Base-by-base conservation (phyloP, 2,329 filamentous ascomycete species). In the Tolypocladium ovalisporum region DNA sequence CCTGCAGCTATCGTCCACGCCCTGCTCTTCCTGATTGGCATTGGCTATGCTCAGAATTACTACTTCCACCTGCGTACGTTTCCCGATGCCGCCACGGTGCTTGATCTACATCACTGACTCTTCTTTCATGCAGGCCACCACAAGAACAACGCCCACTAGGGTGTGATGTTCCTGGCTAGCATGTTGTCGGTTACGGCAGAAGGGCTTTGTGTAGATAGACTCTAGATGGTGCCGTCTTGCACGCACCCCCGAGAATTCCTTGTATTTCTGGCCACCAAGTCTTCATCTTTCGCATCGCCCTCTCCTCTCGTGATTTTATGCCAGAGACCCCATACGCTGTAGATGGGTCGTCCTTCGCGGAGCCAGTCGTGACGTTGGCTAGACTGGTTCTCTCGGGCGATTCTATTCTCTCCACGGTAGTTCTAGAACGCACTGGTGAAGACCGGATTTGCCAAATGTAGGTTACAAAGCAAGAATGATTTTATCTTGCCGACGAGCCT, bases 111-210 rank as follows among this genome's bases (percentile, higher is more conserved):
- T 27, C 17, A 40, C 37, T 27, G 13, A 53, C 52, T 39, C n/a
- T 17, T n/a, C 35, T 9, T 27, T 15, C 54, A 44, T 56, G 56
- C 67, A 99, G 94, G 94, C 70, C 93, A 99, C 85, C 93, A 97
- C 89, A 99, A 99, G 89, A 97, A 99, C 88, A 95, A 99, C 77
- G 89, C 90, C 69, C 94, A 99, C 83, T 99, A 95, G 80, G 71
- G 49, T 58, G 59, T 54, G 56, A 56, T 55, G 44, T 58, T 56
- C 54, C 39, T 55, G 58, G 64, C 60, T 63, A 54, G 61, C 61
- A 37, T 58, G 62, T 61, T 62, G 58, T 59, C 61, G 62, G 66
- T 56, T 61, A 63, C 57, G 58, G 61, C 63, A 55, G 62, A 19
- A 64, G 56, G 66, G 66, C 62, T 67, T 34, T 52, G 69, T 76